Conservation (phyloP, 495 filamentous ascomycete species). For the Haplographium delicatum region DNA sequence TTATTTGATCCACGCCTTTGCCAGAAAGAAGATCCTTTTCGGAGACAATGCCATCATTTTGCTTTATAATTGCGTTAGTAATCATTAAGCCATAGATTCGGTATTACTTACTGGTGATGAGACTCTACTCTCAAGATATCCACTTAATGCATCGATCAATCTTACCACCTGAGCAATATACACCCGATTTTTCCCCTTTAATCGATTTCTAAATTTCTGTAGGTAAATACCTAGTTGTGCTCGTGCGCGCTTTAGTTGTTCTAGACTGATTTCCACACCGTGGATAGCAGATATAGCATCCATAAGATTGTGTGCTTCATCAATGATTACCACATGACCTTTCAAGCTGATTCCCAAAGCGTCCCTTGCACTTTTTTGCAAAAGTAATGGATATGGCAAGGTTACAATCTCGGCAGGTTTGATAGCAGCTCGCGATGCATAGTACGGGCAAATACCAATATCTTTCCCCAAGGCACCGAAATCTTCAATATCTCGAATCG, state of each 20-base stretch:
- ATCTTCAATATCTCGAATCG: conserved; percentile 90
- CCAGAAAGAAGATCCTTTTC: conserved; percentile 66
- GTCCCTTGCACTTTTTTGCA: conserved; percentile 86
- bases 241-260: conserved; percentile 65
- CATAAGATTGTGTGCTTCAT: conserved; percentile 98
- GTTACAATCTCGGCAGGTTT: conserved; percentile 89
- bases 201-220: conserved; percentile 76
- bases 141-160: conserved; percentile 68
- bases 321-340: conserved; percentile 84
- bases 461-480: conserved; percentile 70
- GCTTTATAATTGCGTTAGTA: conserved; percentile 1
- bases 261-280: conserved; percentile 68
- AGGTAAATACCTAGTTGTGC: conserved; percentile 76
- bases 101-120: conserved; percentile 32
- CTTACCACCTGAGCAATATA: conserved; percentile 85
- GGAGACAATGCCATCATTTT: conserved; percentile 58
- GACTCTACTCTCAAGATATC: conserved; percentile 53
- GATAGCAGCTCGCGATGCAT: conserved; percentile 79
- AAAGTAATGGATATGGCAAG: conserved; percentile 82
- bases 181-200: conserved; percentile 88
- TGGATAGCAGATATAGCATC: conserved; percentile 87
- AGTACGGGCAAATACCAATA: conserved; percentile 88
- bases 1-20: conserved; percentile 92
- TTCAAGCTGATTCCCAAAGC: conserved; percentile 81
- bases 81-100: background rate